Base-by-base conservation (phyloP, 164 flowering plant species). In the Vitis labrusca region DNA sequence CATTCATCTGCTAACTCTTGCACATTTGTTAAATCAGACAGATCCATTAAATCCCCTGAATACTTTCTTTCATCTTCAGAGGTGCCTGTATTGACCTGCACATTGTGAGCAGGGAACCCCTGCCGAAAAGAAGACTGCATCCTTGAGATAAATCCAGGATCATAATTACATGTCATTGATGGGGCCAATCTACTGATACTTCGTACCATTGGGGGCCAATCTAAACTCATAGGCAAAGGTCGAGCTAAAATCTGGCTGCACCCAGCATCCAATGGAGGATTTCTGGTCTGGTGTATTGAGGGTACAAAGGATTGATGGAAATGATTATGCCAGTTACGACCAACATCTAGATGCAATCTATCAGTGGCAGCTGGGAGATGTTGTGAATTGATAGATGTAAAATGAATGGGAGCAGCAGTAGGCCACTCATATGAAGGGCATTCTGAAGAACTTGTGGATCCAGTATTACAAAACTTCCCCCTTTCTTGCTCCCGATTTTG, bases 281-380 rank as follows among this genome's bases (percentile, higher is more conserved):
- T 89, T 71, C 86, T 85, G 44, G 86, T 65, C 66, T 85, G 88
- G 77, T 80, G 92, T 79, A 90, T 68, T 27, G 88, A 57, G 5
- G 86, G 82, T 62, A 87, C 64, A 79, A 85, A 87, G 29, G 94
- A 80, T 60, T 82, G 93, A 61, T 81, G 89, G 30, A 92, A 81
- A 65, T 84, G 84, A 78, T 80, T 83, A 49, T 85, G 89, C 91
- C 90, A 87, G 73, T 89, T 87, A 67, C 73, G 84, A 66, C 97
- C 97, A 69, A 84, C 98, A 77, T 94, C 98, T 15, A 94, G 85
- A 82, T 94, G 98, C 80, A 94, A 81, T 71, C 98, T 85, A 77
- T 94, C 98, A 58, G 98, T 88, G 57, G 97, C 89, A 73, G 91
- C 79, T 58, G 91, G 97, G 63, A 87, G 85, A 76, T 83, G 89